Percentiles rank a stretch among this genome's conserved stretches.
Evolutionary conservation across 768 basidiomycete species (phyloP).

Genomic region (Amanita exitialis): DNA sequence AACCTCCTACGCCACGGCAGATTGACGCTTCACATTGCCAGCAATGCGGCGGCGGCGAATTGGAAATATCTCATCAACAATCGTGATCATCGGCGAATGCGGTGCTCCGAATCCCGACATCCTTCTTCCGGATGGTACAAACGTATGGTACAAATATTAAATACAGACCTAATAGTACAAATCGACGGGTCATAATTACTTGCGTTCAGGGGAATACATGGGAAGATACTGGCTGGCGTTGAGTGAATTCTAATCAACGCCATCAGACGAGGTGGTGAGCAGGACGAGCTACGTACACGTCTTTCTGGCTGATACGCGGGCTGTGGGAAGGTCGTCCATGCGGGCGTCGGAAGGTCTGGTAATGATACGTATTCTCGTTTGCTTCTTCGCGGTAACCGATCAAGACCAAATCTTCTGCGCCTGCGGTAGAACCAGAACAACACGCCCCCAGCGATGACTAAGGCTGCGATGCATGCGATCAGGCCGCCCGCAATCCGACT

Average conservation of each 20-base stretch:
- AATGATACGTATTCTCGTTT: background rate
- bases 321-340: background rate
- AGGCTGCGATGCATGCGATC: conserved; percentile 37
- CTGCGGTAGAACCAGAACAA: background rate
- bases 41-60: background rate
- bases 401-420: background rate
- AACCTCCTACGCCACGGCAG: too few species aligned
- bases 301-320: background rate
- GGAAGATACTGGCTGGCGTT: background rate
- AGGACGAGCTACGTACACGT: background rate
- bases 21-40: background rate
- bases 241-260: background rate
- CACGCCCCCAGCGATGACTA: conserved; percentile 25
- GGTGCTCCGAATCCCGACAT: background rate
- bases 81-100: background rate
- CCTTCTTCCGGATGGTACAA: background rate
- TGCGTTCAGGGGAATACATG: background rate
- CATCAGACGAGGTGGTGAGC: background rate
- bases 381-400: background rate
- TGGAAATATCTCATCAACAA: background rate
- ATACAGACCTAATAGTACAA: background rate
- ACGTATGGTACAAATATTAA: too few species aligned
- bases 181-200: background rate
- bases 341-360: background rate
- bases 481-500: conserved; percentile 57